Conservation (phyloP, 352 stramenopile species). For the Globisporangium apiculatum region DNA sequence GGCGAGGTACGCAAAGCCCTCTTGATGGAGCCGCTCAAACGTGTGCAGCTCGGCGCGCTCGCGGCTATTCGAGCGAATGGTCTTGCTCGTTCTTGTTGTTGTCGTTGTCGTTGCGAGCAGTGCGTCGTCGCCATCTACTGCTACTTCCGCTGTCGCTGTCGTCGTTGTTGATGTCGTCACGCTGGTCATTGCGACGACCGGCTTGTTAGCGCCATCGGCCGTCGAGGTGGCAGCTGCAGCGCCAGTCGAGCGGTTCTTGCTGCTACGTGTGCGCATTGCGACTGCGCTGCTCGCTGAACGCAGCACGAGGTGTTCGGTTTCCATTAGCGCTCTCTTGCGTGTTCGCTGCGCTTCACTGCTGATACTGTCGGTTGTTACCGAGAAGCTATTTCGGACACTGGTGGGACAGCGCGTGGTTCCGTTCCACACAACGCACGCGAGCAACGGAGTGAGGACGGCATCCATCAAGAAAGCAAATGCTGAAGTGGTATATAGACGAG, state of each 20-base stretch:
- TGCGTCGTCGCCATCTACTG: conserved; percentile 9
- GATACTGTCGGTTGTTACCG: not conserved
- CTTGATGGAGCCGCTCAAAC: conserved; percentile 69
- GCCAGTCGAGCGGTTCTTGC: conserved; percentile 5
- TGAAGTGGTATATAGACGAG: not conserved
- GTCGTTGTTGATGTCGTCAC: conserved; percentile 8
- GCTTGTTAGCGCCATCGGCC: not conserved
- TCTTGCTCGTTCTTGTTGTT: conserved; percentile 1
- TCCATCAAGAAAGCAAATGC: too few relatives aligned
- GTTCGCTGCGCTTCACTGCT: too few relatives aligned
- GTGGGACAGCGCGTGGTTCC: too few relatives aligned
- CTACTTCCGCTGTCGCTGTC: conserved; percentile 7
- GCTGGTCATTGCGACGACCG: conserved; percentile 3
- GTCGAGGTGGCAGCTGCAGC: not conserved
- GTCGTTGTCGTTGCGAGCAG: conserved; percentile 1
- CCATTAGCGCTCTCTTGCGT: not conserved
- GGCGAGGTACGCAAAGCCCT: conserved; percentile 74
- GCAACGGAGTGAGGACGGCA: too few relatives aligned
- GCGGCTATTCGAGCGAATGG: not conserved
- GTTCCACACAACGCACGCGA: too few relatives aligned
- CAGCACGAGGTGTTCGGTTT: conserved; percentile 14
- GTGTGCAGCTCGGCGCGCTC: conserved; percentile 37
- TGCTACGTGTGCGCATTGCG: conserved; percentile 15
- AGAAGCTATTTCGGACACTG: conserved; percentile 11
- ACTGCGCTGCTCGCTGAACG: conserved; percentile 2